Conservation (phyloP, 306 rosid genomes). For the Hylodesmum podocarpum region DNA sequence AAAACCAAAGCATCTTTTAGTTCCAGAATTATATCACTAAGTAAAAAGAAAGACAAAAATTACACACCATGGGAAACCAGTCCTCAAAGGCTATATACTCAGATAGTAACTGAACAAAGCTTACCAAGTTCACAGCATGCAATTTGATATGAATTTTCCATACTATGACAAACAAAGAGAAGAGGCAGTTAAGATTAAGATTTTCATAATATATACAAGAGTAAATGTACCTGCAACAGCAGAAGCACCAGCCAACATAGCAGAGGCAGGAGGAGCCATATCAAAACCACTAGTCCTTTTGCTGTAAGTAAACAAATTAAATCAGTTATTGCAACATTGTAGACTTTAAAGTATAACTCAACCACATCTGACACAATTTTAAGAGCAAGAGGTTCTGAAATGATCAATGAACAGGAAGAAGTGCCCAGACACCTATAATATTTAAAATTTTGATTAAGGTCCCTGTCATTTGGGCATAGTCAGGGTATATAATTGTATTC, state of each 20-base stretch:
- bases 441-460: not conserved
- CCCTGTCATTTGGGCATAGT: not conserved
- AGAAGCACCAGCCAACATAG: slow-evolving; percentile 66
- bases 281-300: slow-evolving; percentile 99
- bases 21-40: slow-evolving; percentile 82
- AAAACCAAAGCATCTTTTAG: slow-evolving; percentile 96
- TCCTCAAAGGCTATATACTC: slow-evolving; percentile 48
- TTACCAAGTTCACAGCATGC: slow-evolving; percentile 93
- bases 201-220: slow-evolving; percentile 28
- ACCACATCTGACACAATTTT: not conserved
- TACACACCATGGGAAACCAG: slow-evolving; percentile 58
- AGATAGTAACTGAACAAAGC: slow-evolving; percentile 69
- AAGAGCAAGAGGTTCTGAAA: not conserved
- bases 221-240: slow-evolving; percentile 71
- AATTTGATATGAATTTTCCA: slow-evolving; percentile 93
- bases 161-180: slow-evolving; percentile 71
- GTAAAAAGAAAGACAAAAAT: slow-evolving; percentile 52
- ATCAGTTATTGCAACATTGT: slow-evolving; percentile 39
- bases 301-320: slow-evolving; percentile 58
- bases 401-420: not conserved
- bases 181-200: slow-evolving; percentile 65
- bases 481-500: not conserved
- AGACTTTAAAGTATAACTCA: not conserved
- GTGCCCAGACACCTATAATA: not conserved
- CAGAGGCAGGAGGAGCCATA: slow-evolving; percentile 97